Base-by-base conservation (phyloP, 1,284 basidiomycete genomes). In the Ganoderma lingzhi region DNA sequence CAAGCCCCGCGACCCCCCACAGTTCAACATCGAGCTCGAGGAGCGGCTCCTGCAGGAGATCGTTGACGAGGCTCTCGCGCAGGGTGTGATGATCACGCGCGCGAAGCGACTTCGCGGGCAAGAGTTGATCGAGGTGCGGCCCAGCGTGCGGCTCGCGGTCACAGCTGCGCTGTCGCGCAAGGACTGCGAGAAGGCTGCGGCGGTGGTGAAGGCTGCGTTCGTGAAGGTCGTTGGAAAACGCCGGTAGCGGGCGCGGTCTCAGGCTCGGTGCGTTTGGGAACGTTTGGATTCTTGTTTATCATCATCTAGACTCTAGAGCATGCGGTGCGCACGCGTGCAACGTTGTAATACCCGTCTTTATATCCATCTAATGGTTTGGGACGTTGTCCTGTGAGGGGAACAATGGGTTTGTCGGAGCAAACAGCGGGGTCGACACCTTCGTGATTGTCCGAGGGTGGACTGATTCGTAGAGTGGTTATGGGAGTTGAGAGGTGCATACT, bases 131-230 rank as follows among this genome's bases (percentile, higher is more conserved):
- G 94, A 96, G 78, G 86, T 90, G 14, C 86, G 92, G 62, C 96
- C 97, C n/a, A 94, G 92, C 77, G 90, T 99, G 73, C 88, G 95
- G 68, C 83, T 99, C n/a, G 91, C 92, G 30, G 82, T 97, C 72
- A 92, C 88, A 3, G 87, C 90, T 14, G 95, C 90, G 12, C 82
- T 98, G 74, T 90, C 89, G 37, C 93, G 87, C 84, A 97, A 97
- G 83, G 98, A 99, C 76, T 90, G 92, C 67, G 96, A 98, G 84
- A 96, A 96, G 84, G 94, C 96, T 1, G 90, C 91, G 23, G 83
- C 84, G 39, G 87, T 93, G 35, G 80, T 98, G 70, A 96, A 93
- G 83, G 85, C 86, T 37, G 92, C 91, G 45, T 84, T 96, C 51
- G 84, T 88, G 63, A 96, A 96, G 84, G 89, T 96, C 14, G 77